Conservation (phyloP, 2,329 filamentous ascomycete genomes). For the Trichophyton verrucosum region DNA sequence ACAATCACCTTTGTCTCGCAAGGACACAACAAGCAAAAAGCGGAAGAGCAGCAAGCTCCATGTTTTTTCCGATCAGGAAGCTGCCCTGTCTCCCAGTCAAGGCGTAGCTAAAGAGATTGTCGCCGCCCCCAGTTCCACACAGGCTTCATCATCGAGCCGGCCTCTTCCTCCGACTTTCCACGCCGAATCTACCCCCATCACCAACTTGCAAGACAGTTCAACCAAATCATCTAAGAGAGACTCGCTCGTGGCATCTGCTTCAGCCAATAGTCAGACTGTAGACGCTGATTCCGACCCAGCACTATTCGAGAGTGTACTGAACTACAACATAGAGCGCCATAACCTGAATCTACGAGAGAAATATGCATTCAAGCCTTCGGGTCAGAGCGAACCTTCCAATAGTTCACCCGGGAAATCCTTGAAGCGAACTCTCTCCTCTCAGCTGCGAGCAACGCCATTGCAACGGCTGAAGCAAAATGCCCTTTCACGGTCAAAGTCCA, state of each 20-base stretch:
- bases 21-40: slow-evolving; percentile 28
- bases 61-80: slow-evolving; percentile 40
- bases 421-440: background rate
- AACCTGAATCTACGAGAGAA: background rate
- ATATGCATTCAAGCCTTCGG: background rate
- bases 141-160: background rate
- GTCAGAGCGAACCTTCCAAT: background rate
- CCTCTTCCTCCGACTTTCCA: background rate
- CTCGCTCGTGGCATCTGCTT: background rate
- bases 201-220: background rate
- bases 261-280: background rate
- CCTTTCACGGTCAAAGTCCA: slow-evolving; percentile 27
- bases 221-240: background rate
- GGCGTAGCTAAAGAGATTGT: background rate
- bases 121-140: too few relatives aligned
- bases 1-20: background rate
- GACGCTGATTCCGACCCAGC: background rate
- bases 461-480: slow-evolving; percentile 32
- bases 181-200: background rate
- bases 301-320: background rate
- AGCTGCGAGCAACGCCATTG: slow-evolving; percentile 27
- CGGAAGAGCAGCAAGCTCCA: slow-evolving; percentile 34
- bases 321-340: slow-evolving; percentile 3
- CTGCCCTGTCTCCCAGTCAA: background rate
- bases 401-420: background rate